Percentiles rank a stretch among this genome's conserved stretches.
phyloP scores from a whole-genome alignment of 768 basidiomycete species.

The Clavulina sp. region DNA sequence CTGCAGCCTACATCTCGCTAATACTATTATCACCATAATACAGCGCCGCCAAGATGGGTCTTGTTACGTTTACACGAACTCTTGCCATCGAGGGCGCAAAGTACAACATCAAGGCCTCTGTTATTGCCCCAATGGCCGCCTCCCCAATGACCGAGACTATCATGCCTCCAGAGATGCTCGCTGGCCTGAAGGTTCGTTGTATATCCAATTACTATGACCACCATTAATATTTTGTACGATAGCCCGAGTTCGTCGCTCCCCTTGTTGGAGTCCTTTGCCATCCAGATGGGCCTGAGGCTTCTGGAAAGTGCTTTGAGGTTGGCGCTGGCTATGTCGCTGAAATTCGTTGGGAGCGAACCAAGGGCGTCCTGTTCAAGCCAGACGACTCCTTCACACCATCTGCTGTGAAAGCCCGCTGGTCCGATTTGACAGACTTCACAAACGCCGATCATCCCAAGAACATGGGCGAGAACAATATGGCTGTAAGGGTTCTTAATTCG shows the following conservation, averaged over 20 bases:
- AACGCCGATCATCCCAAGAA: constrained; percentile 48
- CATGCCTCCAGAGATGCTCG: constrained; percentile 87
- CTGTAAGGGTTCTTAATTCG: constrained; percentile 22
- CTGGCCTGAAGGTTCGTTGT: constrained; percentile 30
- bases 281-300: constrained; percentile 62
- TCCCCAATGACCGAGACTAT: constrained; percentile 91
- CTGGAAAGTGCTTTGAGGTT: constrained; percentile 75
- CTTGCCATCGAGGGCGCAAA: constrained; percentile 85
- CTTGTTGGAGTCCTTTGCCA: constrained; percentile 79
- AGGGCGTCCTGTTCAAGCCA: constrained; percentile 76
- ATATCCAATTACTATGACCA: not conserved
- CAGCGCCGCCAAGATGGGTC: constrained; percentile 93
- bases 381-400: constrained; percentile 86
- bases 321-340: constrained; percentile 88
- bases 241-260: constrained; percentile 88
- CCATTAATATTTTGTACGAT: constrained; percentile 8
- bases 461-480: constrained; percentile 42
- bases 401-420: constrained; percentile 79
- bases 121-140: constrained; percentile 90
- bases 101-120: constrained; percentile 71
- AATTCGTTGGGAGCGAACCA: constrained; percentile 83
- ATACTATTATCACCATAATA: constrained; percentile 24
- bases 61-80: constrained; percentile 83
- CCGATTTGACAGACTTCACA: constrained; percentile 62
- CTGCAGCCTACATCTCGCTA: not conserved